Evolutionary conservation across 2,329 filamentous ascomycete genomes (phyloP), one percentile per base, ranked within the genome.

Genomic region (Chaetomiaceae sp.): DNA sequence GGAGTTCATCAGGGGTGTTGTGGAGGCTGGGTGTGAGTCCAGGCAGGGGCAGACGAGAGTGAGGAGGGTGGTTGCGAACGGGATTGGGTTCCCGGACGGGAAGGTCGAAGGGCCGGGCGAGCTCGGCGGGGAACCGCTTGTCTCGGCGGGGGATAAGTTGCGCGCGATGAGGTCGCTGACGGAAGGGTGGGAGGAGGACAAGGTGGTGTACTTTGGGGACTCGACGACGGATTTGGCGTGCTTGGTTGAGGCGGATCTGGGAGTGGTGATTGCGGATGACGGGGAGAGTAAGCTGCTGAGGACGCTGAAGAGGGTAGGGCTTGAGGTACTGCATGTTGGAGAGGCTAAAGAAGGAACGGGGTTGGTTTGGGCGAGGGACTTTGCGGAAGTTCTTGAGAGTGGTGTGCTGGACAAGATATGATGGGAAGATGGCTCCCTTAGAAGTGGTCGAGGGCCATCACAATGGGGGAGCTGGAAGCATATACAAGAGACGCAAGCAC

Each of bases 151-250:
- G 38, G 60, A 61, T 48, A 62, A 39, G 54, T 61, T 29, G 56
- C 42, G 29, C 58, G 63, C 57, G 12, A 55, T 60, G 54, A 37
- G 38, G 40, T 47, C 11, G 17, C n/a, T 59, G 47, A 40, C 15
- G n/a, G 22, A 39, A n/a, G 36, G 46, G 11, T 9, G 54, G 25
- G 40, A 40, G 19, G 47, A 43, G 51, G 59, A 51, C 61, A 63
- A 55, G 6, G 63, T 70, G n/a, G 63, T 79, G n/a, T 83, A 83
- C 66, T 75, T 82, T 63, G 80, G 80, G 7, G 80, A 83, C 63
- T 81, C 80, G 25, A 72, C 72, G 2, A 82, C 80, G 1, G 80
- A 83, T 62, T 65, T 83, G 52, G 74, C 76, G 61, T 83, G 80
- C 54, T 65, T 83, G 34, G 59, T 80, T 4, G 62, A 65, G 20